These are phyloP conservation scores for Sporisorium graminicola DNA, from an alignment of 1,284 basidiomycete genomes.

Conservation along the genomic window DNA sequence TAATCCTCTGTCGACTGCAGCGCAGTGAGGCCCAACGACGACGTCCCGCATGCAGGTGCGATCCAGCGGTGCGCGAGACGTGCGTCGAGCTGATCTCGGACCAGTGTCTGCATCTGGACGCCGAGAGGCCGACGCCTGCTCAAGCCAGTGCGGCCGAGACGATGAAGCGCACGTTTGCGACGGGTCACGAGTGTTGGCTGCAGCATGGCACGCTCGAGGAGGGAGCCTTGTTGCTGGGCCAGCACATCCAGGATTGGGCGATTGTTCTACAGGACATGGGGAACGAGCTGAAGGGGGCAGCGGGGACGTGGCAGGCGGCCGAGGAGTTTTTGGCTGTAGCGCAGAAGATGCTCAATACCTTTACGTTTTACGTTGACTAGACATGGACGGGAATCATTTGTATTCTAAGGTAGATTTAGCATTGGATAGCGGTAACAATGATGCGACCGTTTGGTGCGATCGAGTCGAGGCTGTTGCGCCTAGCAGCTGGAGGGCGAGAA, in stretches of 20 bases:
- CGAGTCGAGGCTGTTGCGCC: too few species aligned
- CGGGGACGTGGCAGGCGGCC: conserved; percentile 35
- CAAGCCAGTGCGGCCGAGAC: conserved; percentile 4
- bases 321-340: conserved; percentile 42
- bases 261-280: conserved; percentile 53
- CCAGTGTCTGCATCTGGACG: conserved; percentile 43
- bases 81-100: conserved; percentile 36
- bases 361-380: conserved; percentile 42
- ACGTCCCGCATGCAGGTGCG: conserved; percentile 14
- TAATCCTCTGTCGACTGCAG: conserved; percentile 39
- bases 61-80: conserved; percentile 27
- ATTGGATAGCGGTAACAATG: background rate
- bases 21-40: conserved; percentile 15
- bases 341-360: conserved; percentile 34
- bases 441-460: too few species aligned
- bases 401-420: background rate
- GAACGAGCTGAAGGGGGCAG: conserved; percentile 32
- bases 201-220: conserved; percentile 44
- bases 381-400: background rate
- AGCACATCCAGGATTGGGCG: conserved; percentile 46
- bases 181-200: conserved; percentile 38
- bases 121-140: conserved; percentile 20
- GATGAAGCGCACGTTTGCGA: conserved; percentile 10
- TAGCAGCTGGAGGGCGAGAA: too few species aligned
- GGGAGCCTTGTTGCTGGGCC: conserved; percentile 38